Conservation (phyloP, 331 rosid species). For the Phaseolus coccineus region DNA sequence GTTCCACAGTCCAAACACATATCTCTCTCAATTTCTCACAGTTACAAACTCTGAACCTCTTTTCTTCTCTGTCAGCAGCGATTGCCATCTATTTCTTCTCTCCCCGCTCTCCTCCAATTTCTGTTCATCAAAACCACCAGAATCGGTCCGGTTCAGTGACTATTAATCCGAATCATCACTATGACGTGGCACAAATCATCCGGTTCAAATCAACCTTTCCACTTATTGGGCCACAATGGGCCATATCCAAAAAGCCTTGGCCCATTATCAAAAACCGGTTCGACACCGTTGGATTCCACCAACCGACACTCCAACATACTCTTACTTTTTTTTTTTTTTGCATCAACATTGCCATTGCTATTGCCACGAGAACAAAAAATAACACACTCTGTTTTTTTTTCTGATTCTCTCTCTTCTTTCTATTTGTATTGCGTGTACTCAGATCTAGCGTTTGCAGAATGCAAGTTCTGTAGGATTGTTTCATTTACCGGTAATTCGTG, state of each 20-base stretch:
- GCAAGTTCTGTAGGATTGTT: conserved; percentile 37
- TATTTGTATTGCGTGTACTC: conserved; percentile 18
- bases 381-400: neutral
- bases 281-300: conserved; percentile 37
- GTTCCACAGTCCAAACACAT: conserved; percentile 51
- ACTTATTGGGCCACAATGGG: conserved; percentile 29
- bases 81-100: neutral
- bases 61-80: neutral
- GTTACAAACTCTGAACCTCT: neutral
- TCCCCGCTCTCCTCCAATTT: neutral
- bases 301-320: conserved; percentile 45
- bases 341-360: neutral
- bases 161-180: conserved; percentile 20
- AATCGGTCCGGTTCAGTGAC: neutral
- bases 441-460: conserved; percentile 44
- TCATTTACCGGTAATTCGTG: conserved; percentile 29
- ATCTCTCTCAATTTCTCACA: conserved; percentile 10
- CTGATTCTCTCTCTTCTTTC: conserved; percentile 21
- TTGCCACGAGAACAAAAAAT: neutral
- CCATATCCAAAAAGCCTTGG: conserved; percentile 1
- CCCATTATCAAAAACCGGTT: conserved; percentile 16
- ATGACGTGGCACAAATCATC: conserved; percentile 20
- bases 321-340: neutral
- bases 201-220: neutral
- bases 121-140: conserved; percentile 4